Percentiles rank a stretch among this genome's conserved stretches.
phyloP scores from a whole-genome alignment of 1,284 basidiomycete species.

The Dichomitus squalens region DNA sequence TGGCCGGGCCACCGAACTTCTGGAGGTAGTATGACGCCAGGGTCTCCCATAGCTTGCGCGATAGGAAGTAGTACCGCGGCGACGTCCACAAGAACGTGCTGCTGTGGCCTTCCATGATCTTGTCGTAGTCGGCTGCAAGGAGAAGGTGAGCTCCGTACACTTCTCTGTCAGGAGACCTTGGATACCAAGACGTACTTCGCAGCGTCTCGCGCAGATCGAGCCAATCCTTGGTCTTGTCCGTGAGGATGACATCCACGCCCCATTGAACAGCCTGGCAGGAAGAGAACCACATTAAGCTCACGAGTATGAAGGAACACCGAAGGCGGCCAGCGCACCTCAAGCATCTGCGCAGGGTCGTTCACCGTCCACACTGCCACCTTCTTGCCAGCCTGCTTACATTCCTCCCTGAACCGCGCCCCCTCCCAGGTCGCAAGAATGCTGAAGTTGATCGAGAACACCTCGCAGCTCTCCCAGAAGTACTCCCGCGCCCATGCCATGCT shows the following conservation, averaged over 20 bases:
- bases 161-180: background rate
- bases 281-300: conserved; percentile 9
- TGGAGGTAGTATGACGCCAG: conserved; percentile 17
- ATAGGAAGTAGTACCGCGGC: conserved; percentile 59
- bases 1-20: conserved; percentile 31
- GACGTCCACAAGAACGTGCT: conserved; percentile 80
- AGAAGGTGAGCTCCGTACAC: background rate
- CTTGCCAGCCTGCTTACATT: conserved; percentile 84
- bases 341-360: conserved; percentile 90
- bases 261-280: conserved; percentile 78
- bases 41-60: conserved; percentile 27
- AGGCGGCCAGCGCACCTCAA: conserved; percentile 62
- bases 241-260: conserved; percentile 90
- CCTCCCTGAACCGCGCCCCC: conserved; percentile 73
- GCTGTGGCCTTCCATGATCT: conserved; percentile 57
- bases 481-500: conserved; percentile 70
- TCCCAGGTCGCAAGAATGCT: conserved; percentile 73
- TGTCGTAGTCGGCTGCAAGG: conserved; percentile 65
- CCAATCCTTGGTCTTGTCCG: conserved; percentile 83
- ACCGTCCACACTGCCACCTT: conserved; percentile 96
- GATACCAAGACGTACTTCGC: conserved; percentile 49
- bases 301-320: background rate
- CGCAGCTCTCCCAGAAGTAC: conserved; percentile 91
- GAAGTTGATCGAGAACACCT: conserved; percentile 90
- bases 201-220: conserved; percentile 72